A percentile compares a stretch with the other conserved stretches of the same genome.
These are phyloP conservation scores for Astragalus membranaceus DNA, from an alignment of 306 rosid genomes.

Conservation along the genomic window DNA sequence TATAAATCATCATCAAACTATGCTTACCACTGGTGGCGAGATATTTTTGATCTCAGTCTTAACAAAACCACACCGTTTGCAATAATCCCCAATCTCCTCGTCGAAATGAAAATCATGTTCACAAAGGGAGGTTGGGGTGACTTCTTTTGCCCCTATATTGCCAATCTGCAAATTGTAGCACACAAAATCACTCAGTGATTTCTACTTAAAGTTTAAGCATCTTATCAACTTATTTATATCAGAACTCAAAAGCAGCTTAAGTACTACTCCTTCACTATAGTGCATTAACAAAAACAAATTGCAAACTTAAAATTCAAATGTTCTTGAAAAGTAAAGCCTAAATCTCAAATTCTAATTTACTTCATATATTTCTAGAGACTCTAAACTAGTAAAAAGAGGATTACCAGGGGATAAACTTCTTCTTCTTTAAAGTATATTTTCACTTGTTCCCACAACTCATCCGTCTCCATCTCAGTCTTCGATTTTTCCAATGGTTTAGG, in stretches of 20 bases:
- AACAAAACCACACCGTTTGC: conserved; percentile 15
- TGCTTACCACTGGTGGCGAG: conserved; percentile 24
- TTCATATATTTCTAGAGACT: too few species aligned
- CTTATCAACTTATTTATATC: too few species aligned
- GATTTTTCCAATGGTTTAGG: conserved; percentile 12
- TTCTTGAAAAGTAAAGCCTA: too few species aligned
- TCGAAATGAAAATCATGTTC: conserved; percentile 12
- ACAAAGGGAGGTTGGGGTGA: neutral
- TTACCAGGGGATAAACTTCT: conserved; percentile 14
- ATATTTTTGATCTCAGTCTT: conserved; percentile 9
- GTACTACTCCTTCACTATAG: too few species aligned
- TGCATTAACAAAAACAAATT: too few species aligned
- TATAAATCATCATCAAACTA: neutral
- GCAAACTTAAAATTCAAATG: too few species aligned
- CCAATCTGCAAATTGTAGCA: conserved; percentile 22
- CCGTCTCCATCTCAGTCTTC: conserved; percentile 3
- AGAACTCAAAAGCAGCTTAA: too few species aligned
- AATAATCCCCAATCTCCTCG: conserved; percentile 23
- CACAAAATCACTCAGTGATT: neutral
- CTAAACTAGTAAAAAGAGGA: neutral
- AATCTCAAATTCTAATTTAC: too few species aligned
- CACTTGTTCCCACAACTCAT: conserved; percentile 7
- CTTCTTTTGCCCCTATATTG: neutral
- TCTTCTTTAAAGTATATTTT: neutral
- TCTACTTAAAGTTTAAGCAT: neutral